These are phyloP conservation scores for Penicillium italicum DNA, from an alignment of 2,329 filamentous ascomycete species.

Conservation along the genomic window DNA sequence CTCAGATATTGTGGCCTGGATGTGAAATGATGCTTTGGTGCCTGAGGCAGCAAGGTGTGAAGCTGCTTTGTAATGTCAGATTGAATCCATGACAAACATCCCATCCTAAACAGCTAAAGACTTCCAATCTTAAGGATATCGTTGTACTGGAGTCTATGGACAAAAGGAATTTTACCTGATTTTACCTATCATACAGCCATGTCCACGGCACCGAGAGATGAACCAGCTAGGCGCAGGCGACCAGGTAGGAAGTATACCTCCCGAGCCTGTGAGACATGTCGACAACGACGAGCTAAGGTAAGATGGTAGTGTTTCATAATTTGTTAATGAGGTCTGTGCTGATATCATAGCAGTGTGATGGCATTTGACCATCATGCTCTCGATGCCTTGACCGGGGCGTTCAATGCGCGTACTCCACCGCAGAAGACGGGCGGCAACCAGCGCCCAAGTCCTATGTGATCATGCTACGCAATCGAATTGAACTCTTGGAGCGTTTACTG, in stretches of 20 bases:
- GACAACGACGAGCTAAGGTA: constrained; percentile 38
- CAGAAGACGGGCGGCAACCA: constrained; percentile 36
- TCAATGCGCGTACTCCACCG: constrained; percentile 30
- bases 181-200: background rate
- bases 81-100: background rate
- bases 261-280: constrained; percentile 39
- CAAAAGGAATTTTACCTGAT: background rate
- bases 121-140: background rate
- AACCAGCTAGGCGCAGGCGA: constrained; percentile 14
- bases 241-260: constrained; percentile 26
- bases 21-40: background rate
- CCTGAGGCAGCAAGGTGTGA: background rate
- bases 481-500: constrained; percentile 31
- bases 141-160: background rate
- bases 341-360: constrained; percentile 31
- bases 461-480: constrained; percentile 33
- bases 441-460: constrained; percentile 37
- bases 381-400: constrained; percentile 31
- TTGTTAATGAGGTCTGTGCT: background rate
- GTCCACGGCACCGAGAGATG: constrained; percentile 10
- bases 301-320: background rate
- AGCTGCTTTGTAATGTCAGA: constrained; percentile 9
- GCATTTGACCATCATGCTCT: constrained; percentile 31
- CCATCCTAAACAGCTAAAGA: background rate
- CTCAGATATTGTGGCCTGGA: no score